A percentile compares a stretch with the other conserved stretches of the same genome.
Conservation (phyloP, 305 asterid genomes). For the Solanum aculeatissimum region DNA sequence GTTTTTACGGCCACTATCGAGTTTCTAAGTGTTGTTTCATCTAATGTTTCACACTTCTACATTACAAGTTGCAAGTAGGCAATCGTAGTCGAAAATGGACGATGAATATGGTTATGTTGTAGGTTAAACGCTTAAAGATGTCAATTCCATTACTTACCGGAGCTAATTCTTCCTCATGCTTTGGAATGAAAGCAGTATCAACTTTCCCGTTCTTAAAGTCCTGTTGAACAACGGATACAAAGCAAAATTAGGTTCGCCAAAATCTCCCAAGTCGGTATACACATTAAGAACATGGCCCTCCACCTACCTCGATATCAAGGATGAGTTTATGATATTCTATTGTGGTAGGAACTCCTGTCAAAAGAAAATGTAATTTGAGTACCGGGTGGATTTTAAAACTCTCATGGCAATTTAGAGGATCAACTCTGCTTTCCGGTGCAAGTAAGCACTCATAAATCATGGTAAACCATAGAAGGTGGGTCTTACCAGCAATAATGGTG, state of each 20-base stretch:
- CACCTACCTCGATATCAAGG: conserved; percentile 80
- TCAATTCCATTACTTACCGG: conserved; percentile 44
- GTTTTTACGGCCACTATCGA: background rate
- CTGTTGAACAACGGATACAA: conserved; percentile 19
- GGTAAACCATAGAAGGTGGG: background rate
- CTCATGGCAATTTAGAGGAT: background rate
- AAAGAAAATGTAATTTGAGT: background rate
- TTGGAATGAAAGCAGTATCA: conserved; percentile 94
- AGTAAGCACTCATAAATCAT: background rate
- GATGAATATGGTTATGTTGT: background rate
- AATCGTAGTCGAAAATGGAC: background rate
- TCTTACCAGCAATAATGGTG: conserved; percentile 77
- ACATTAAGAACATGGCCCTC: background rate
- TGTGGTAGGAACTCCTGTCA: conserved; percentile 91
- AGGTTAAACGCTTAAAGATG: background rate
- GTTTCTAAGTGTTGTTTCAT: background rate
- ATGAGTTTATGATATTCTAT: conserved; percentile 96
- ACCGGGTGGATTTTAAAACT: background rate
- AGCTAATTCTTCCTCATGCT: conserved; percentile 89
- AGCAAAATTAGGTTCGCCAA: background rate
- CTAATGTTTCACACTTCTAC: background rate
- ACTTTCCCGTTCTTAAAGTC: conserved; percentile 88
- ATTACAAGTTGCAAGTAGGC: background rate
- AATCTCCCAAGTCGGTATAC: background rate
- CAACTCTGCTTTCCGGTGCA: background rate